Base-by-base conservation (phyloP, 1,284 basidiomycete genomes). In the Tranzscheliella williamsii region DNA sequence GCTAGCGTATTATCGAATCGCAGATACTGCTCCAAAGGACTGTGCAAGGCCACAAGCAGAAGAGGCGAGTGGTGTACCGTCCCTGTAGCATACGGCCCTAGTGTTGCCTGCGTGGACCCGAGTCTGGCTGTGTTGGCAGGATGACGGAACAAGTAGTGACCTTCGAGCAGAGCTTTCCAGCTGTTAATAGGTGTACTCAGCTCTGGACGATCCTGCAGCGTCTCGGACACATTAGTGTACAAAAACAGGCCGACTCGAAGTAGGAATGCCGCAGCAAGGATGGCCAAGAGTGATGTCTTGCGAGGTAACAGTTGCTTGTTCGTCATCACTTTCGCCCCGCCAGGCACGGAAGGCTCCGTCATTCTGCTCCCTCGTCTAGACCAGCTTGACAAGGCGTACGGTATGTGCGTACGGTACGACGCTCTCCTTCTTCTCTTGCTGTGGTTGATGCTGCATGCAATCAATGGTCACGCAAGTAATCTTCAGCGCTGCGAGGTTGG, bases 181-280 rank as follows among this genome's bases (percentile, higher is more conserved):
- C 88, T 87, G 6, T 88, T 92, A 64, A 92, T 72, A 0, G 91
- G 89, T 2, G 90, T 90, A 0, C 87, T 84, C 16, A 95, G 81
- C 72, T 90, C 87, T 24, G 88, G 87, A 61, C 82, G 72, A 17
- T 78, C 72, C 40, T 79, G 71, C 0, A 83, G 70, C 2, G 68
- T 37, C 0, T 40, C 41, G 7, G 78, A 67, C 4, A 80, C 32
- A 8, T 70, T 30, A 0, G 79, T 76, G n/a, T 64, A 58, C 6
- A 51, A 32, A 48, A 79, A 78, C 23, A 80, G 44, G 4, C 69
- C 63, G 0, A 79, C 44, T 4, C 80, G 71, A 4, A 81, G 43
- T 13, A 53, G 26, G 4, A 38, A 46, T 4, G 57, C 63, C n/a
- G 17, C 35, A 1, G 37, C 8, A 22, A 64, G 29, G 8, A 42